These are phyloP conservation scores for Pilobolus umbonatus DNA, from an alignment of 192 early-diverging fungal genomes.

Conservation along the genomic window DNA sequence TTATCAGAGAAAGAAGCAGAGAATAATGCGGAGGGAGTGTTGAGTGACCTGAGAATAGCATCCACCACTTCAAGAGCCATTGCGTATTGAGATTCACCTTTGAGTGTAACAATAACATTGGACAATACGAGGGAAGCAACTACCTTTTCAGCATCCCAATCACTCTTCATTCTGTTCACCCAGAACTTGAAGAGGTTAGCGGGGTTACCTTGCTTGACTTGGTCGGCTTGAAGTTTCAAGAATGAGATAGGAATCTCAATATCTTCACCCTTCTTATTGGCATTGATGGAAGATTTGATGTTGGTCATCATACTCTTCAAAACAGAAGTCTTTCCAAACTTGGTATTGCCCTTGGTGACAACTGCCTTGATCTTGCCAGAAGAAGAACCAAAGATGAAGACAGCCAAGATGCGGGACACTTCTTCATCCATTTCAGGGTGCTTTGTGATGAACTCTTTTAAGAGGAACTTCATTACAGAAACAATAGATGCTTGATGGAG, in stretches of 20 bases:
- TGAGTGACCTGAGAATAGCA: conserved; percentile 1
- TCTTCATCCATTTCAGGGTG: not conserved
- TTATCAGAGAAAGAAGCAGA: not conserved
- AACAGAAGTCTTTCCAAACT: conserved; percentile 1
- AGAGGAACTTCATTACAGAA: conserved; percentile 14
- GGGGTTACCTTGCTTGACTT: conserved; percentile 18
- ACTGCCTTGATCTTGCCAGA: conserved; percentile 12
- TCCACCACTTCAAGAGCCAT: not conserved
- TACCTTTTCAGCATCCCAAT: conserved; percentile 14
- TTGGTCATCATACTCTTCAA: conserved; percentile 3
- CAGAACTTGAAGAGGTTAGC: conserved; percentile 29
- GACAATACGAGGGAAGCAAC: conserved; percentile 42
- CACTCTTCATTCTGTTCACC: conserved; percentile 30
- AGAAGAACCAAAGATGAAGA: conserved; percentile 17
- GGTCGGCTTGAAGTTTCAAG: conserved; percentile 37
- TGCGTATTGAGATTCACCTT: not conserved
- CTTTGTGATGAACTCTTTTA: conserved; percentile 1
- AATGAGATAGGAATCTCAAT: conserved; percentile 19
- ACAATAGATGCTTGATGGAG: not conserved
- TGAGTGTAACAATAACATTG: not conserved
- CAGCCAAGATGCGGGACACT: conserved; percentile 12
- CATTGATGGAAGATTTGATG: conserved; percentile 1
- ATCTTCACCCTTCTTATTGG: not conserved
- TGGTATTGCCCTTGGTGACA: conserved; percentile 10
- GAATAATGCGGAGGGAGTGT: not conserved